Evolutionary conservation across 768 basidiomycete species (phyloP).

Genomic region (Boletus vinaceobasis): DNA sequence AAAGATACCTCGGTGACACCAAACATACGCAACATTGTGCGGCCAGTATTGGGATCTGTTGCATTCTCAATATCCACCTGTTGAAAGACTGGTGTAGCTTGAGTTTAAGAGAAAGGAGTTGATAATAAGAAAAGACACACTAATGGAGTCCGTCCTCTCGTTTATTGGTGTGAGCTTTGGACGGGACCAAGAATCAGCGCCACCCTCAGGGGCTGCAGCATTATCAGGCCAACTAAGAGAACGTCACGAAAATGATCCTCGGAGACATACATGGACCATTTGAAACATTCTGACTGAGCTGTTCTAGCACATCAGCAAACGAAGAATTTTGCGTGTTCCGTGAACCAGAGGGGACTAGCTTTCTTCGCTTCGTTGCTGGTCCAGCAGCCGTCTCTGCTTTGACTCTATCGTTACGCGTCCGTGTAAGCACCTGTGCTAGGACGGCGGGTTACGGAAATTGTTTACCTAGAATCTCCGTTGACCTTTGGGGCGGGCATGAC

Average conservation of each 20-base stretch:
- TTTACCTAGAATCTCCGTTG: conserved; percentile 17
- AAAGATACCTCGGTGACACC: conserved; percentile 80
- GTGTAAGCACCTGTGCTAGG: conserved; percentile 1
- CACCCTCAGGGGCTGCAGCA: conserved; percentile 65
- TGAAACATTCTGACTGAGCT: conserved; percentile 49
- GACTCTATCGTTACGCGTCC: conserved; percentile 16
- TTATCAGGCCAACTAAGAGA: neutral
- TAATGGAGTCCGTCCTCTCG: conserved; percentile 59
- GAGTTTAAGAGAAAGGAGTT: neutral
- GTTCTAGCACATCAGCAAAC: conserved; percentile 63
- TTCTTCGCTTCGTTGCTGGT: conserved; percentile 55
- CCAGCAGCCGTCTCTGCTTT: conserved; percentile 24
- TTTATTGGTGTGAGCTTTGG: conserved; percentile 56
- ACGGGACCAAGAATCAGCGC: conserved; percentile 71
- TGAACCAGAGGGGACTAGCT: conserved; percentile 38
- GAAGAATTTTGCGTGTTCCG: conserved; percentile 36
- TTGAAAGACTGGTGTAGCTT: conserved; percentile 68
- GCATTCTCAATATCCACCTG: conserved; percentile 91
- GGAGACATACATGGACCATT: conserved; percentile 40
- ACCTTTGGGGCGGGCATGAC: conserved; percentile 17
- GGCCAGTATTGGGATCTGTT: conserved; percentile 39
- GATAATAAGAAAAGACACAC: conserved; percentile 38
- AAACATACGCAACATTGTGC: conserved; percentile 65
- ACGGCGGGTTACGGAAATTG: neutral
- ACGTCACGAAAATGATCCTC: neutral